phyloP scores from a whole-genome alignment of 495 filamentous ascomycete species.

The Tuber microsphaerosporum region DNA sequence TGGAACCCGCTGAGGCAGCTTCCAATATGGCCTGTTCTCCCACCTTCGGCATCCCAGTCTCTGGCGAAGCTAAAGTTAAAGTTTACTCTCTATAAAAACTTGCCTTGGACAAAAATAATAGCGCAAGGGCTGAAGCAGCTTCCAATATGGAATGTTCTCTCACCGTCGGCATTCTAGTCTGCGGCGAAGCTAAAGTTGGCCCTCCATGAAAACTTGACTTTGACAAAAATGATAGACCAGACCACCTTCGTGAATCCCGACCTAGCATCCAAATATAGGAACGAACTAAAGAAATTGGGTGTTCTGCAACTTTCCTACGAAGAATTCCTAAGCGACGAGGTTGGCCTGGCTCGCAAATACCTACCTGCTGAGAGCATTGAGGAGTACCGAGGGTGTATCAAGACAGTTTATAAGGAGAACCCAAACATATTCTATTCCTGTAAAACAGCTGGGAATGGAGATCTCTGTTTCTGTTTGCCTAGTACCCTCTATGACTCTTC shows the following conservation, averaged over 20 bases:
- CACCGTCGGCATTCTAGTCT: conserved; percentile 14
- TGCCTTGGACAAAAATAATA: too few relatives aligned
- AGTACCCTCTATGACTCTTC: conserved; percentile 5
- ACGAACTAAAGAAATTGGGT: conserved; percentile 6
- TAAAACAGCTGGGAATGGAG: neutral
- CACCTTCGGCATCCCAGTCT: too few relatives aligned
- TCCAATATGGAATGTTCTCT: conserved; percentile 29
- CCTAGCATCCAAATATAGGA: conserved; percentile 7
- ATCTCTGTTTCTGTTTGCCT: too few relatives aligned
- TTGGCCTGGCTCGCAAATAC: conserved; percentile 3
- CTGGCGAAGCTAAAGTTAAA: too few relatives aligned
- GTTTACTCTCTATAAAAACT: too few relatives aligned
- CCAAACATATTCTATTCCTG: conserved; percentile 10
- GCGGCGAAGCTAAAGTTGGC: conserved; percentile 19
- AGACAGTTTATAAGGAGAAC: conserved; percentile 7
- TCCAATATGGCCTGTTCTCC: too few relatives aligned
- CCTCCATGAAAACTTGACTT: conserved; percentile 17
- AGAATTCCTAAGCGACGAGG: conserved; percentile 15
- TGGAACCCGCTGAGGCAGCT: conserved; percentile 7
- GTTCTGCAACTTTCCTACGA: conserved; percentile 15
- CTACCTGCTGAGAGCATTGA: conserved; percentile 14
- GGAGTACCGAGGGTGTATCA: conserved; percentile 20
- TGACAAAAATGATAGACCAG: conserved; percentile 16
- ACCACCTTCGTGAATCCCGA: conserved; percentile 16
- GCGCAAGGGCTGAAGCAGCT: too few relatives aligned